Evolutionary conservation across 495 filamentous ascomycete species (phyloP).

Genomic region (Entonaema liquescens): DNA sequence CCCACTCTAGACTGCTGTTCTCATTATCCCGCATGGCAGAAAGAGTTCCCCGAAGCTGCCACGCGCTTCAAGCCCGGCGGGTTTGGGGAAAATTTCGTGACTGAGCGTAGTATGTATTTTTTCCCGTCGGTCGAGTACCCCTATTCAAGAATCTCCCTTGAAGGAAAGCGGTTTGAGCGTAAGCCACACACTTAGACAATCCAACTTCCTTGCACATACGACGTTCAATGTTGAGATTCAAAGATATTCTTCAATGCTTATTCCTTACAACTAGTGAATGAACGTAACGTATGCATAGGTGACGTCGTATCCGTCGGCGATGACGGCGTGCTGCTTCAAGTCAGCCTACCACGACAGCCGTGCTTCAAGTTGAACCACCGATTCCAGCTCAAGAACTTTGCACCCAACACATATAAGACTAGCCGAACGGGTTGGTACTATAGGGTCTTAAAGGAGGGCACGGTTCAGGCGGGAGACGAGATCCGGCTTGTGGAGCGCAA

Average conservation of each 20-base stretch:
- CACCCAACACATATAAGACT: slow-evolving; percentile 58
- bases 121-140: not conserved
- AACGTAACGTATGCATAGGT: slow-evolving; percentile 66
- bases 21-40: slow-evolving; percentile 60
- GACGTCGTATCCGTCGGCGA: slow-evolving; percentile 57
- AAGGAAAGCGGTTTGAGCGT: too few species aligned
- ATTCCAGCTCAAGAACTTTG: slow-evolving; percentile 63
- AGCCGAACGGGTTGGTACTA: slow-evolving; percentile 67
- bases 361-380: slow-evolving; percentile 68
- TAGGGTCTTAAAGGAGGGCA: slow-evolving; percentile 57
- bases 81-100: slow-evolving; percentile 68
- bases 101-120: slow-evolving; percentile 41
- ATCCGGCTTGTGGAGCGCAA: slow-evolving; percentile 54
- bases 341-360: slow-evolving; percentile 61
- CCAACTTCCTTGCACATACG: too few species aligned
- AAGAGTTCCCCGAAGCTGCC: slow-evolving; percentile 54
- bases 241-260: too few species aligned
- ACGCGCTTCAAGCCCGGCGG: slow-evolving; percentile 57
- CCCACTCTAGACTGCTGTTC: slow-evolving; percentile 54
- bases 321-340: slow-evolving; percentile 52
- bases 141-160: slow-evolving; percentile 17
- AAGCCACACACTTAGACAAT: too few species aligned
- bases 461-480: slow-evolving; percentile 57
- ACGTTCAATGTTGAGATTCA: too few species aligned
- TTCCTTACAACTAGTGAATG: slow-evolving; percentile 55